Percentiles rank a stretch among this genome's conserved stretches.
Evolutionary conservation across 768 basidiomycete genomes (phyloP).

Genomic region (Suillus hirtellus): DNA sequence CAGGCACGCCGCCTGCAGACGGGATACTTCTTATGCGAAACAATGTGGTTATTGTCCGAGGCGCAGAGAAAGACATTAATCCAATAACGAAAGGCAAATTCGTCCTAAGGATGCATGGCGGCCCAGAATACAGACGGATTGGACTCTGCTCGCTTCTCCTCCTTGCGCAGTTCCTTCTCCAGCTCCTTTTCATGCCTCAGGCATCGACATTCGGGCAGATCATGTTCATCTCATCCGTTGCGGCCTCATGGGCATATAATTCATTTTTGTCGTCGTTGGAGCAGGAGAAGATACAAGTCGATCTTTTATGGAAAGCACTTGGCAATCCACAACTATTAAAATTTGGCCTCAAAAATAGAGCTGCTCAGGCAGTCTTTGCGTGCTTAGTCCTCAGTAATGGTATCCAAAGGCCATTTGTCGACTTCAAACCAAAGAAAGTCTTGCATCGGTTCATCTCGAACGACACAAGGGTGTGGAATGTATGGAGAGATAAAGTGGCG

Average conservation of each 20-base stretch:
- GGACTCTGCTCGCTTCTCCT: slow-evolving; percentile 35
- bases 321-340: slow-evolving; percentile 19
- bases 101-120: slow-evolving; percentile 20
- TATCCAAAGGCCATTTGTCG: slow-evolving; percentile 3
- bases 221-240: slow-evolving; percentile 34
- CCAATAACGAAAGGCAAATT: slow-evolving; percentile 36
- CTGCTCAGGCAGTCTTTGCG: slow-evolving; percentile 22
- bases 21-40: slow-evolving; percentile 29
- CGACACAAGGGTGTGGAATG: slow-evolving; percentile 28
- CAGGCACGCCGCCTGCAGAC: slow-evolving; percentile 30
- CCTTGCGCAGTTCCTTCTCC: slow-evolving; percentile 33
- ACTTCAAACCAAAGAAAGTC: slow-evolving; percentile 9
- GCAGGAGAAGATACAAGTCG: slow-evolving; percentile 29
- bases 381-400: slow-evolving; percentile 24
- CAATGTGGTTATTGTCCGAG: slow-evolving; percentile 33
- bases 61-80: slow-evolving; percentile 32
- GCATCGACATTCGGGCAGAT: slow-evolving; percentile 36
- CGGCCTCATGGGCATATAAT: slow-evolving; percentile 37
- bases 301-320: slow-evolving; percentile 20
- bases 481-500: slow-evolving; percentile 27
- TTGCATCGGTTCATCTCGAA: slow-evolving; percentile 27
- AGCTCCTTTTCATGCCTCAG: slow-evolving; percentile 38
- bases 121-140: slow-evolving; percentile 20
- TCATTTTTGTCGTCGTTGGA: slow-evolving; percentile 40
- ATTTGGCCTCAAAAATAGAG: slow-evolving; percentile 18